Conservation (phyloP, 1,284 basidiomycete species). For the Trichosporon sp. region DNA sequence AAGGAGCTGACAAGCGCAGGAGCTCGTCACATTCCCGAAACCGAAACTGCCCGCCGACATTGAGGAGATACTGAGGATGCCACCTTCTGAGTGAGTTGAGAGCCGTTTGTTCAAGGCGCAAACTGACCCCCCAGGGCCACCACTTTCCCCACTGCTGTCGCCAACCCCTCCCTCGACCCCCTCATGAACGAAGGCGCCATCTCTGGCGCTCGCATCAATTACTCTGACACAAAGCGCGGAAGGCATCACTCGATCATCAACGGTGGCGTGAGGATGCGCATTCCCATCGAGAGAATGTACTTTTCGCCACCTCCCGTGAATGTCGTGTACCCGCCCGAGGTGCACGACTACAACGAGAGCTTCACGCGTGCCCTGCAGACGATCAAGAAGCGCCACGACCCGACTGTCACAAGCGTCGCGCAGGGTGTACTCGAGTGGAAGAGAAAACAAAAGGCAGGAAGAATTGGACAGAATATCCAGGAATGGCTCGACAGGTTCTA, state of each 20-base stretch:
- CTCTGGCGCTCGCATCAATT: constrained; percentile 9
- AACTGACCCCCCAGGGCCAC: constrained; percentile 13
- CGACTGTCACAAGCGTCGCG: constrained; percentile 93
- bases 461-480: constrained; percentile 76
- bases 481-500: constrained; percentile 97
- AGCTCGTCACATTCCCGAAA: constrained; percentile 76
- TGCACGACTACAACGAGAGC: constrained; percentile 85
- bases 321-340: constrained; percentile 81
- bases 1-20: constrained; percentile 53
- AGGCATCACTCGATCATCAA: constrained; percentile 18
- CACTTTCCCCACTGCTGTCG: constrained; percentile 39
- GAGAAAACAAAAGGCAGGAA: constrained; percentile 46
- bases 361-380: constrained; percentile 83
- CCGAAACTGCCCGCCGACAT: constrained; percentile 64
- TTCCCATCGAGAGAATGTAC: constrained; percentile 61
- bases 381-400: constrained; percentile 94
- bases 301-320: constrained; percentile 64
- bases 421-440: constrained; percentile 70
- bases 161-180: constrained; percentile 47
- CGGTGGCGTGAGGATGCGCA: constrained; percentile 24
- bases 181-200: constrained; percentile 39
- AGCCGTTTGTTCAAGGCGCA: not conserved
- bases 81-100: constrained; percentile 44
- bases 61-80: constrained; percentile 60
- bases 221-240: constrained; percentile 19